Base-by-base conservation (phyloP, 768 basidiomycete species). In the Rhizopogon rudus region DNA sequence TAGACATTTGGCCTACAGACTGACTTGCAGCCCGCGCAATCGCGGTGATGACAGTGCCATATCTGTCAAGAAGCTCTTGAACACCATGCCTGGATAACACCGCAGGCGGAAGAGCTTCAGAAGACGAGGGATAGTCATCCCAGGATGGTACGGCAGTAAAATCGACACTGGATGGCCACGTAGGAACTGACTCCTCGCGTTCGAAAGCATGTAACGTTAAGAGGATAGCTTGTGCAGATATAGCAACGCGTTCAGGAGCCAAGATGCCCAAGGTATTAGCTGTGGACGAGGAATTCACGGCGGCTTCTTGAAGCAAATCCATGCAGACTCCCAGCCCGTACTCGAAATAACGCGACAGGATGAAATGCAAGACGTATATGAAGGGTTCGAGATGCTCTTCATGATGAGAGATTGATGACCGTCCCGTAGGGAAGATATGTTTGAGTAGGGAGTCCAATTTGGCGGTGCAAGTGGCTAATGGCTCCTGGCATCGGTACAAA, bases 401-500 rank as follows among this genome's bases (percentile, higher is more conserved):
- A 8, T 77, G 73, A 12, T 87, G 85, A 54, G 80, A 78, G 43
- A 88, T 73, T 5, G 71, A 69, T 4, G 81, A 69, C 25, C 88
- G 81, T 54, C 84, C 84, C 4, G 82, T 65, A 5, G 94, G 92
- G 66, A 94, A 92, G 68, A 95, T 87, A 51, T 84, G 76, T 61
- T 85, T 91, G 49, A 91, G 65, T 40, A 95, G 63, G 0, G 70
- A 72, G 58, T 97, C 93, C 40, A 98, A 71, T 64, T 87, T 92
- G 29, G 83, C 73, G n/a, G 84, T 82, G n/a, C 84, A 85, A 3
- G 89, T 87, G 0, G 93, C 89, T 2, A 82, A 74, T 5, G 88
- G 80, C 68, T 98, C 95, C 59, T 88, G 85, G 65, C 93, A 95
- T 14, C 95, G 87, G 65, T 92, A 95, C n/a, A 97, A 76, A 68